Evolutionary conservation across 1,139 yeast species (phyloP).

Genomic region (Saccharomyces hybrid): DNA sequence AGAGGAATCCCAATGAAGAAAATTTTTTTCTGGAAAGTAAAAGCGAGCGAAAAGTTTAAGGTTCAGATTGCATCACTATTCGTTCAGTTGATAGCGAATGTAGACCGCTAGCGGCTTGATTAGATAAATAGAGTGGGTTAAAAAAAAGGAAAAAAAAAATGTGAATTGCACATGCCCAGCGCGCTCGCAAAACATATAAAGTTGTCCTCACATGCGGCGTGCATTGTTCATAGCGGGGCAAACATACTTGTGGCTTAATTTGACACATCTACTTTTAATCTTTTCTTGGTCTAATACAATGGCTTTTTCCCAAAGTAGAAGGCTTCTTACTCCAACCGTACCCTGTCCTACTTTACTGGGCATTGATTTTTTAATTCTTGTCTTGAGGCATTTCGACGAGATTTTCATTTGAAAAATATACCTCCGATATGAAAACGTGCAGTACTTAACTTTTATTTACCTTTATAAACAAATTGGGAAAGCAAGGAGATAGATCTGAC

Average conservation of each 20-base stretch:
- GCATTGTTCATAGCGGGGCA: background rate
- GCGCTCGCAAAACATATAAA: background rate
- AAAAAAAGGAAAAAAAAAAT: background rate
- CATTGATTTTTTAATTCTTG: background rate
- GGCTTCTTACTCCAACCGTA: background rate
- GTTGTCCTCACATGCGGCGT: background rate
- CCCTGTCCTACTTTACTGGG: background rate
- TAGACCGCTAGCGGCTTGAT: background rate
- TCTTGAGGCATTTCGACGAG: background rate
- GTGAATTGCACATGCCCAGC: background rate
- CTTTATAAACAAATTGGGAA: conserved; percentile 12
- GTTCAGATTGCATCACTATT: background rate
- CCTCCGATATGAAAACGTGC: background rate
- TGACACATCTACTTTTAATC: background rate
- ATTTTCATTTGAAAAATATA: background rate
- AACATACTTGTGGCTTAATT: background rate
- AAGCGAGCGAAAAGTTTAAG: background rate
- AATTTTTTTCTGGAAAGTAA: background rate
- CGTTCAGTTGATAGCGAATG: background rate
- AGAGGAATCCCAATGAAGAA: background rate
- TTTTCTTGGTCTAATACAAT: background rate
- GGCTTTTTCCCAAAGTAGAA: background rate
- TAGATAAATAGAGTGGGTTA: background rate
- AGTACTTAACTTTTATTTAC: conserved; percentile 1
- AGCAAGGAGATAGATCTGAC: conserved; percentile 10